Percentiles rank a stretch among this genome's conserved stretches.
Conservation (phyloP, 2,329 filamentous ascomycete genomes). For the Geosmithia putterillii region DNA sequence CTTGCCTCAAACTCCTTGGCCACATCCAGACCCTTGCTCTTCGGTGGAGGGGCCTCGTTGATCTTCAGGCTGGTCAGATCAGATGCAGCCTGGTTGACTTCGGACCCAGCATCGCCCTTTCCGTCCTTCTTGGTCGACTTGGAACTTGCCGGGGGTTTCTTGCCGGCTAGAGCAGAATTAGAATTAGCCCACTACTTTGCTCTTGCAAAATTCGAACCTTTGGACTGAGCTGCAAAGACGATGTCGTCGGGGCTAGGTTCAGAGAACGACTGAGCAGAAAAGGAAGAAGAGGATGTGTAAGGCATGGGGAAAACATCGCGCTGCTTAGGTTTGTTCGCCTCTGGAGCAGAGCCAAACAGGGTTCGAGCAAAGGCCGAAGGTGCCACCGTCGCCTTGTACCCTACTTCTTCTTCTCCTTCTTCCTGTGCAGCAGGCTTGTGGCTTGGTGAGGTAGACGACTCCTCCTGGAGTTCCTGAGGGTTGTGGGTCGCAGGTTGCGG, state of each 20-base stretch:
- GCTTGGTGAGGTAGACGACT: not conserved
- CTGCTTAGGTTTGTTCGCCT: slow-evolving; percentile 11
- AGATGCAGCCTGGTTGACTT: slow-evolving; percentile 11
- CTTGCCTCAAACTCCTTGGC: slow-evolving; percentile 66
- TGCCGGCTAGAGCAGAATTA: slow-evolving; percentile 40
- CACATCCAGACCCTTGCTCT: slow-evolving; percentile 75
- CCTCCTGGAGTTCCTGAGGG: not conserved
- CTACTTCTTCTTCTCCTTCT: slow-evolving; percentile 4
- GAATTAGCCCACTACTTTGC: slow-evolving; percentile 37
- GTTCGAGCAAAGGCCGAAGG: slow-evolving; percentile 47
- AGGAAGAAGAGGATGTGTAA: slow-evolving; percentile 35
- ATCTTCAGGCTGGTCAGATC: slow-evolving; percentile 24
- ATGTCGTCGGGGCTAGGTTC: slow-evolving; percentile 86
- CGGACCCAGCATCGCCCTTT: slow-evolving; percentile 19
- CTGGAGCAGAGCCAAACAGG: slow-evolving; percentile 32
- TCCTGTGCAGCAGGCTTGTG: not conserved
- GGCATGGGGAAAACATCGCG: slow-evolving; percentile 29
- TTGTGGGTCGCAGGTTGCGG: not conserved
- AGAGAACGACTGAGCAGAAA: slow-evolving; percentile 55
- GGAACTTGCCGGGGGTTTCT: slow-evolving; percentile 16
- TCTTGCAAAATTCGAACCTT: slow-evolving; percentile 60
- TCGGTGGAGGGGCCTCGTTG: slow-evolving; percentile 42
- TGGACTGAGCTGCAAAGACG: slow-evolving; percentile 75
- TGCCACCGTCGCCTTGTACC: slow-evolving; percentile 9
- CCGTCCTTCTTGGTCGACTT: slow-evolving; percentile 3